These are phyloP conservation scores for Panicum virgatum DNA, from an alignment of 202 grass and related monocot species.

Conservation along the genomic window DNA sequence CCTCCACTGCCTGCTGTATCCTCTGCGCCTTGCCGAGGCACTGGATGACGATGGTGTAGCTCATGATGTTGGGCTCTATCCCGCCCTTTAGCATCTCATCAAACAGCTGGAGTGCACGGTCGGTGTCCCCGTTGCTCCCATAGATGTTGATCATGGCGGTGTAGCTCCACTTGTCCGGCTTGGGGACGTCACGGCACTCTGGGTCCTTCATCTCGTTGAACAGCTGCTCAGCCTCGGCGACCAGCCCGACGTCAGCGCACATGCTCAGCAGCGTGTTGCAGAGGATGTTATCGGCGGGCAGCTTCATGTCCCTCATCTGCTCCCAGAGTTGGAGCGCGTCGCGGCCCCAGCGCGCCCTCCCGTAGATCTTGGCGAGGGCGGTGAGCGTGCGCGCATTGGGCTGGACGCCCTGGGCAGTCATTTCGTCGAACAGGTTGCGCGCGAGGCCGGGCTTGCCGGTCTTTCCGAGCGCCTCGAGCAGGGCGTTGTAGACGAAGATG, in stretches of 20 bases:
- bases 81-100: slow-evolving; percentile 59
- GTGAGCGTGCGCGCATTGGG: slow-evolving; percentile 85
- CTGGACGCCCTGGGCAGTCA: slow-evolving; percentile 56
- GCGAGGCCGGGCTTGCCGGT: slow-evolving; percentile 64
- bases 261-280: slow-evolving; percentile 94
- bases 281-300: slow-evolving; percentile 76
- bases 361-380: slow-evolving; percentile 80
- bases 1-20: slow-evolving; percentile 51
- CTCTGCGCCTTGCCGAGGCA: slow-evolving; percentile 74
- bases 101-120: slow-evolving; percentile 63
- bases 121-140: slow-evolving; percentile 56
- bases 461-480: slow-evolving; percentile 77
- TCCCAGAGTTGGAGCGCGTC: slow-evolving; percentile 84
- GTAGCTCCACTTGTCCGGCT: slow-evolving; percentile 87
- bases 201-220: slow-evolving; percentile 79
- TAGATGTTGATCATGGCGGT: slow-evolving; percentile 95
- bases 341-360: slow-evolving; percentile 64
- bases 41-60: slow-evolving; percentile 86
- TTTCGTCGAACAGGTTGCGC: slow-evolving; percentile 81
- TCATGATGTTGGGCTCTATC: slow-evolving; percentile 77
- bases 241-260: slow-evolving; percentile 76
- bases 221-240: slow-evolving; percentile 74
- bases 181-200: slow-evolving; percentile 6
- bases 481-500: slow-evolving; percentile 93
- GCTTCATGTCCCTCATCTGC: slow-evolving; percentile 59